Percentiles rank a stretch among this genome's conserved stretches.
These are phyloP conservation scores for Dothiorella sarmentorum DNA, from an alignment of 2,329 filamentous ascomycete genomes.

Conservation along the genomic window DNA sequence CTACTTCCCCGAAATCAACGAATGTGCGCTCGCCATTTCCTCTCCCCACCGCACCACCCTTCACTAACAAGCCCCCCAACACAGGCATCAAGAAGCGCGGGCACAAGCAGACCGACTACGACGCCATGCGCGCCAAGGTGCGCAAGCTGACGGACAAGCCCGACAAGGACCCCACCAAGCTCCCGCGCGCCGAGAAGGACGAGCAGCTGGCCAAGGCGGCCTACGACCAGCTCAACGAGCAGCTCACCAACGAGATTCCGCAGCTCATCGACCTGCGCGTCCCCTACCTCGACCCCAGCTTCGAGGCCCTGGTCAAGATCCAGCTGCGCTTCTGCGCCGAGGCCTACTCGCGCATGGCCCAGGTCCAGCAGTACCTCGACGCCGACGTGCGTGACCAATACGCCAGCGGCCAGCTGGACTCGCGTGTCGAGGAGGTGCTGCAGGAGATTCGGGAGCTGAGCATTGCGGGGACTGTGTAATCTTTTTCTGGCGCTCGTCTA, in stretches of 20 bases:
- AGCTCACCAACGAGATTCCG: slow-evolving; percentile 86
- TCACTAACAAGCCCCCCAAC: background rate
- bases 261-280: slow-evolving; percentile 96
- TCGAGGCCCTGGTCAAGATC: slow-evolving; percentile 98
- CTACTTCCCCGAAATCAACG: slow-evolving; percentile 98
- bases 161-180: slow-evolving; percentile 95
- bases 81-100: slow-evolving; percentile 93
- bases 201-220: slow-evolving; percentile 88
- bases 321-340: slow-evolving; percentile 97
- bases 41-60: background rate
- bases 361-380: slow-evolving; percentile 97
- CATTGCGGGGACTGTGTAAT: slow-evolving; percentile 68
- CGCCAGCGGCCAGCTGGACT: slow-evolving; percentile 86
- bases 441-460: slow-evolving; percentile 96
- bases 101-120: slow-evolving; percentile 98
- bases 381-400: slow-evolving; percentile 95
- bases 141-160: slow-evolving; percentile 97
- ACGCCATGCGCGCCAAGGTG: slow-evolving; percentile 90
- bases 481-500: background rate
- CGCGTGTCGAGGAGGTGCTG: slow-evolving; percentile 87
- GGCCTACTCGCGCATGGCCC: slow-evolving; percentile 95
- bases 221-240: slow-evolving; percentile 96
- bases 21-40: slow-evolving; percentile 59
- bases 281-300: slow-evolving; percentile 93
- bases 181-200: slow-evolving; percentile 94